Evolutionary conservation across 192 early-diverging fungal genomes (phyloP), one percentile per base, ranked within the genome.

Genomic region (Rhizoclosmatium sp.): DNA sequence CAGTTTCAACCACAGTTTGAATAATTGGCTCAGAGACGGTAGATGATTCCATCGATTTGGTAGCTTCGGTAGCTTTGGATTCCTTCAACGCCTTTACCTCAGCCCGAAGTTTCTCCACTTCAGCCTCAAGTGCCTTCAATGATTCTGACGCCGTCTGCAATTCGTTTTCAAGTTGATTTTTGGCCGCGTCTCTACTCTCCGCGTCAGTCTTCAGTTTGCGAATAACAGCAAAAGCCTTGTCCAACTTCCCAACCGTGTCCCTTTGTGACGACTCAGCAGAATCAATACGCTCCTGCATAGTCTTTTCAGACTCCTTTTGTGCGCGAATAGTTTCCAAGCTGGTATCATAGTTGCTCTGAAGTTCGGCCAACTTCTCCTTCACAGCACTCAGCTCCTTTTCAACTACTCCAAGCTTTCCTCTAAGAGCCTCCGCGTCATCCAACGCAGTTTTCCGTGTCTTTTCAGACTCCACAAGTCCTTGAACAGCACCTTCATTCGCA

Each of bases 151-250:
- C 51, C 19, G 40, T 19, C 19, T 4, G 16, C 40, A 54, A n/a
- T 1, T 54, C 69, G 4, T 56, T 56, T 31, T 56, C 69, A 46
- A 71, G 40, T 41, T 45, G n/a, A 23, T 7, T 21, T 44, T 44
- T 23, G 40, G 5, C 40, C 56, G 47, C 47, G 23, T 78, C 72
- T 67, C 66, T 76, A 2, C 16, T 46, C 23, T 76, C 75, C 14
- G 21, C 47, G 5, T 76, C 75, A 1, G 60, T 59, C 60, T 76
- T 76, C 44, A 76, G 47, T 40, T 76, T 76, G 10, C 64, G 60
- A 66, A 76, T 76, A 4, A 76, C 49, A n/a, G 75, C 75, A 42
- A 45, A 76, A 23, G 75, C 65, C 58, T 76, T 76, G 2, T 76
- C 75, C 48, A 48, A 54, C 49, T 76, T 76, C 9, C 62, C 44